Evolutionary conservation across 2,329 filamentous ascomycete species (phyloP).

Genomic region (Apiospora marii): DNA sequence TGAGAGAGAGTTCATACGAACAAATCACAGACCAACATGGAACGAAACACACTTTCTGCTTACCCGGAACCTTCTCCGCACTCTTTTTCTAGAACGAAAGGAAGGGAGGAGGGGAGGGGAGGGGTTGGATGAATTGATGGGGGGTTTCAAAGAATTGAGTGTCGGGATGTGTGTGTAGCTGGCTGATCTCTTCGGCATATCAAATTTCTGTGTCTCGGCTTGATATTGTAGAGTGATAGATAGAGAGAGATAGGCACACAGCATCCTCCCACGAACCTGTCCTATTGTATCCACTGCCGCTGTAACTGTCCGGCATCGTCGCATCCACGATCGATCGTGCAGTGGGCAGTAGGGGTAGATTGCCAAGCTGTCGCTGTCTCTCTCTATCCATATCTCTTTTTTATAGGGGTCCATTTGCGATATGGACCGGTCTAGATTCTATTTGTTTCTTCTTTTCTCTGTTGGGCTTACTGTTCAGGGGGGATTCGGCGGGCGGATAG

Average conservation of each 20-base stretch:
- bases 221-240: neutral
- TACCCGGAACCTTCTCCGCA: neutral
- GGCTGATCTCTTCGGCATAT: neutral
- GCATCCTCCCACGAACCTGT: no score
- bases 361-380: neutral
- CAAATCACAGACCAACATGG: neutral
- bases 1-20: neutral
- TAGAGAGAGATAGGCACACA: no score
- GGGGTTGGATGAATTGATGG: no score
- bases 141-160: no score
- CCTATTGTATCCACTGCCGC: neutral
- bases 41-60: neutral
- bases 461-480: no score
- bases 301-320: neutral
- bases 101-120: neutral
- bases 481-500: neutral
- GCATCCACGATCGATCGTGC: neutral
- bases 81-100: neutral
- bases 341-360: neutral
- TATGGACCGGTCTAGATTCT: neutral
- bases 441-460: neutral
- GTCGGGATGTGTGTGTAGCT: neutral
- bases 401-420: neutral
- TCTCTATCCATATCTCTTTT: no score
- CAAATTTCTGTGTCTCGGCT: neutral